Evolutionary conservation across 345 rosid genomes (phyloP).

Genomic region (Gossypium bickii): DNA sequence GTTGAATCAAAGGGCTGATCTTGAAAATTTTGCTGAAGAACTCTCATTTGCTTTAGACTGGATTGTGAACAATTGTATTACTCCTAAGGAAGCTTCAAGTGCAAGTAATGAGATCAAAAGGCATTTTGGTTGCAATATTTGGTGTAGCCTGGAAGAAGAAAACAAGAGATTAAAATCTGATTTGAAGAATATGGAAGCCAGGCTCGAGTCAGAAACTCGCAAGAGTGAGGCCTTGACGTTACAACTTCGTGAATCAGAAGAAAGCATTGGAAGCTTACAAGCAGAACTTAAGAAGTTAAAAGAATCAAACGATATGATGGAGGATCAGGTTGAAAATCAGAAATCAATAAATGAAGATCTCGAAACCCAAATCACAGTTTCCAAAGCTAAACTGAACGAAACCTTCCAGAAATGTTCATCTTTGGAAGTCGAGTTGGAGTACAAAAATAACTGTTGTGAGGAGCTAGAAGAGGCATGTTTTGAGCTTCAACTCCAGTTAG

Average conservation of each 20-base stretch:
- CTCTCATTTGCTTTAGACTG: conserved; percentile 36
- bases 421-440: conserved; percentile 82
- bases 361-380: conserved; percentile 67
- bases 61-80: conserved; percentile 33
- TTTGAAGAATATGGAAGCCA: conserved; percentile 36
- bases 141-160: conserved; percentile 32
- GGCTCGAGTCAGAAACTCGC: conserved; percentile 29
- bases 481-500: conserved; percentile 88
- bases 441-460: conserved; percentile 69
- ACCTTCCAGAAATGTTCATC: conserved; percentile 62
- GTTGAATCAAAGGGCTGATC: conserved; percentile 29
- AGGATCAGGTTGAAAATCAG: conserved; percentile 69
- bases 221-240: conserved; percentile 31
- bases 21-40: conserved; percentile 34
- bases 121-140: conserved; percentile 34
- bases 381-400: conserved; percentile 63
- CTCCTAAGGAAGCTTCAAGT: conserved; percentile 36
- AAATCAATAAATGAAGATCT: conserved; percentile 72
- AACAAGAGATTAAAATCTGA: conserved; percentile 36
- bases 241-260: conserved; percentile 42
- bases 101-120: conserved; percentile 41
- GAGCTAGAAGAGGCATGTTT: conserved; percentile 85
- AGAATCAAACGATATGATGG: conserved; percentile 46
- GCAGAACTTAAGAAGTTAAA: conserved; percentile 42
- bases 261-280: conserved; percentile 40